phyloP scores from a whole-genome alignment of 2,329 filamentous ascomycete genomes.

The Pochonia chlamydosporia region DNA sequence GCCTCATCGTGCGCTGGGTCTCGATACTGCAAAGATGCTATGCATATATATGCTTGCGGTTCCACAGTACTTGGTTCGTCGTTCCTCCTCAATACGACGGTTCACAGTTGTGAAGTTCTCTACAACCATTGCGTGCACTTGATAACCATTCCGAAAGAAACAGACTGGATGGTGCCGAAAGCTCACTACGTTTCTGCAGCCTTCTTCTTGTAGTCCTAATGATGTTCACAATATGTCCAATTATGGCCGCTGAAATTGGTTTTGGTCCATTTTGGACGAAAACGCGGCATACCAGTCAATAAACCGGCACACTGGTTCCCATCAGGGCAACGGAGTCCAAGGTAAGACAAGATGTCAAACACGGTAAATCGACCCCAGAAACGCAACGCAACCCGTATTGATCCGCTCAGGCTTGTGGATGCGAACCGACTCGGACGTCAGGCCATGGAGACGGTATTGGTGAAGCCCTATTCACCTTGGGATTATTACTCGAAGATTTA shows the following conservation, averaged over 20 bases:
- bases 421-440: neutral
- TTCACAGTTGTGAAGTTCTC: neutral
- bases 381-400: neutral
- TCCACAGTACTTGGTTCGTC: conserved; percentile 4
- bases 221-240: neutral
- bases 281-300: neutral
- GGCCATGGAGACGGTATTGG: neutral
- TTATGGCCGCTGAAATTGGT: neutral
- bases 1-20: neutral
- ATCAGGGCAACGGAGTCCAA: neutral
- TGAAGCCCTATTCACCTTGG: neutral
- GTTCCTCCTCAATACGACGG: neutral
- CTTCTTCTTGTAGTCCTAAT: neutral
- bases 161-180: neutral
- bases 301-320: neutral
- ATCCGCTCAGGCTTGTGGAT: neutral
- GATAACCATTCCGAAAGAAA: neutral
- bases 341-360: neutral
- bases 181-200: neutral
- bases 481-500: conserved; percentile 1
- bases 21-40: neutral
- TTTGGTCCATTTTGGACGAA: neutral
- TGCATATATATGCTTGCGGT: conserved; percentile 2
- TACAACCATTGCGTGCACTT: neutral
- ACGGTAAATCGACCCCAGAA: neutral